Evolutionary conservation across 257 asterid species (phyloP), one percentile per base, ranked within the genome.

Genomic region (Solanum commersonii): DNA sequence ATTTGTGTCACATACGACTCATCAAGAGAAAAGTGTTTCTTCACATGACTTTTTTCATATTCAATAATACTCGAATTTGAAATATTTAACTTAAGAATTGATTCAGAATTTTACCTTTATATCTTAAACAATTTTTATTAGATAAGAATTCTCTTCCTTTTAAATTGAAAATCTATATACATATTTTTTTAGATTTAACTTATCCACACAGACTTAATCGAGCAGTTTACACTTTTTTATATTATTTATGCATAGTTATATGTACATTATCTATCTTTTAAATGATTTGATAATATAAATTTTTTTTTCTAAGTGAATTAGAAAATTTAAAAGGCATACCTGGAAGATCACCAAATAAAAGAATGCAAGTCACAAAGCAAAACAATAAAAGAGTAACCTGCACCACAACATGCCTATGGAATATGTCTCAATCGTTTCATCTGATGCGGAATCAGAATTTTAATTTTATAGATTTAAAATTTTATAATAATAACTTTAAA

Each of bases 381-480:
- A 46, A 46, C 56, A 52, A 52, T 2, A 18, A 16, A 52, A 18
- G 0, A 16, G 63, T 20, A 52, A 52, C 23, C n/a, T 52, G 60
- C 22, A 52, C 22, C 9, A 52, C 60, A 52, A 52, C 22, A 49
- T 49, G 60, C 5, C 3, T 16, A 52, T 52, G 60, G 60, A 5
- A 52, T 49, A 49, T 49, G 60, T 49, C 60, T 49, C 9, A 49
- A 49, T 16, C 23, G 1, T 49, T 16, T 7, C 8, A 52, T 2
- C 0, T 0, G 1, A 52, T 16, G 23, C 0, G 3, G 10, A 52
- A 2, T 52, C 1, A 3, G 0, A 52, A 52, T 6, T 18, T 52
- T 18, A 18, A 18, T 52, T 2, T 18, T 52, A 52, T 52, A 52
- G 1, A 52, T 52, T 52, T 52, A 18, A 52, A 52, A 52, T 16